Conservation (phyloP, 2,329 filamentous ascomycete species). For the Lasiodiplodia hormozganensis region DNA sequence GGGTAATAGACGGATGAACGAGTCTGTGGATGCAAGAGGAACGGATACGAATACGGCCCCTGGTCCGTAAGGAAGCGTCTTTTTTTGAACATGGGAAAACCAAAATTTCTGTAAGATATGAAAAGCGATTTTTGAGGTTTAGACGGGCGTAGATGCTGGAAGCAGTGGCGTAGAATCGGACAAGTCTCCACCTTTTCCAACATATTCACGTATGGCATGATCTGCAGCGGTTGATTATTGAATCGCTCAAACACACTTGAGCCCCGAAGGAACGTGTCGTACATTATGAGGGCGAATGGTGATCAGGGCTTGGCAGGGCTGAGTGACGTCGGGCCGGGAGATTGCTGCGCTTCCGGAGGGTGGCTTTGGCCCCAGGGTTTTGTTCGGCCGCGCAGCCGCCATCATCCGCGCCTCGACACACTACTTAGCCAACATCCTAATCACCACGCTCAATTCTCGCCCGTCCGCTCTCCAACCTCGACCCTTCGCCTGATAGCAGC, state of each 20-base stretch:
- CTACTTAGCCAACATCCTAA: neutral
- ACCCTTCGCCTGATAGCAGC: neutral
- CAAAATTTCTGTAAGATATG: neutral
- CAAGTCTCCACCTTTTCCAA: neutral
- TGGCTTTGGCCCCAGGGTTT: constrained; percentile 18
- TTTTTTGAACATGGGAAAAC: neutral
- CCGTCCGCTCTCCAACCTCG: neutral
- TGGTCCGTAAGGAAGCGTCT: no score
- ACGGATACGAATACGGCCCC: constrained; percentile 3
- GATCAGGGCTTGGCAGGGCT: constrained; percentile 22
- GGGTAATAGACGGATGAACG: neutral
- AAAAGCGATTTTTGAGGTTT: neutral
- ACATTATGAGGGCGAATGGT: neutral
- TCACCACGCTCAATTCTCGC: constrained; percentile 11
- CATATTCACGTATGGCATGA: no score
- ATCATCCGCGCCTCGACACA: constrained; percentile 23
- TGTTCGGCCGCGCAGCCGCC: constrained; percentile 24
- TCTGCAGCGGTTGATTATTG: no score
- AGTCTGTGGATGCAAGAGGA: neutral
- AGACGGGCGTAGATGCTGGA: neutral
- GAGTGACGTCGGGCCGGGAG: constrained; percentile 25
- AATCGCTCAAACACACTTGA: no score
- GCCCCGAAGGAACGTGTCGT: no score
- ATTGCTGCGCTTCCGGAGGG: constrained; percentile 14
- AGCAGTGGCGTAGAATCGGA: neutral